Evolutionary conservation across 345 rosid species (phyloP).

Genomic region (Populus deltoides): DNA sequence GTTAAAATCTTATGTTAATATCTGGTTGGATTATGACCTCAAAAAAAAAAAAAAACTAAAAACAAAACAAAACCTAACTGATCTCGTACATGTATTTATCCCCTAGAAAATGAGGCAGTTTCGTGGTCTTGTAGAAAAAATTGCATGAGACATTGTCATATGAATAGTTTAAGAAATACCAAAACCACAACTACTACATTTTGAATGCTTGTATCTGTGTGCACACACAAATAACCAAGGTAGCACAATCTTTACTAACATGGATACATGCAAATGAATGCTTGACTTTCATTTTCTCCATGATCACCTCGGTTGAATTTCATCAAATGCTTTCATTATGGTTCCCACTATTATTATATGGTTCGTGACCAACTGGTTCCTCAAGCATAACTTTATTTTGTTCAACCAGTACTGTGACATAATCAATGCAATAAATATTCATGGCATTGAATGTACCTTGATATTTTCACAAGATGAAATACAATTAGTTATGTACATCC

Average conservation of each 20-base stretch:
- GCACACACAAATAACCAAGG: background rate
- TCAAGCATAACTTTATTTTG: background rate
- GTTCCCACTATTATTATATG: background rate
- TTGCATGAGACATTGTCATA: background rate
- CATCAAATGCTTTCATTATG: background rate
- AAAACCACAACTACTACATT: background rate
- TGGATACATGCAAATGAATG: background rate
- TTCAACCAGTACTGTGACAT: background rate
- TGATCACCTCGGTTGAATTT: background rate
- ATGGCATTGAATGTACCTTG: constrained; percentile 46
- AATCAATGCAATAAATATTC: background rate
- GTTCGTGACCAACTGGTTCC: background rate
- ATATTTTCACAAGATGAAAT: constrained; percentile 89
- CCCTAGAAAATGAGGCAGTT: background rate
- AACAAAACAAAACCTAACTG: background rate
- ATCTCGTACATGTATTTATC: background rate
- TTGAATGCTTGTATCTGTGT: background rate
- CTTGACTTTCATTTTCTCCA: background rate
- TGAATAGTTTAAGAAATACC: background rate
- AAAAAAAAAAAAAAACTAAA: background rate
- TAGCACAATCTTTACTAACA: background rate
- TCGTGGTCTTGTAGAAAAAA: background rate
- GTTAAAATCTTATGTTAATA: background rate
- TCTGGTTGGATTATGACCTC: background rate
- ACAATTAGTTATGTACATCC: constrained; percentile 91